Evolutionary conservation across 2,329 filamentous ascomycete genomes (phyloP).

Genomic region (Fusarium sp.): DNA sequence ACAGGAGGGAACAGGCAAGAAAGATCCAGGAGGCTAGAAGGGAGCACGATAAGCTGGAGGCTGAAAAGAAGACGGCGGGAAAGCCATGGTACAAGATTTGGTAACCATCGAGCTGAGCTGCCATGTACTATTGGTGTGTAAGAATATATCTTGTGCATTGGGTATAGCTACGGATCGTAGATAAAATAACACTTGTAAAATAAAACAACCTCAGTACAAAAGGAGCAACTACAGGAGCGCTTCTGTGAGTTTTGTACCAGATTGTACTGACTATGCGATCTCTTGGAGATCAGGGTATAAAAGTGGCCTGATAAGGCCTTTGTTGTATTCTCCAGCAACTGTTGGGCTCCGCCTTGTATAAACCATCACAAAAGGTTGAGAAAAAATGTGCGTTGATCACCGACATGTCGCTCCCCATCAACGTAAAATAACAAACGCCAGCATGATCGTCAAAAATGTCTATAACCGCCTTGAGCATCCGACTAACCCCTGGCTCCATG

Average conservation of each 20-base stretch:
- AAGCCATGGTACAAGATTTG: conserved; percentile 69
- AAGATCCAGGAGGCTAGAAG: conserved; percentile 59
- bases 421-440: conserved; percentile 32
- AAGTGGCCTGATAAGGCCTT: conserved; percentile 20
- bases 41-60: conserved; percentile 50
- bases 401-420: conserved; percentile 6
- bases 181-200: conserved; percentile 25
- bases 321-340: conserved; percentile 22
- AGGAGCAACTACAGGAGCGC: conserved; percentile 10
- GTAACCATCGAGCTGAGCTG: conserved; percentile 51
- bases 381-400: conserved; percentile 6
- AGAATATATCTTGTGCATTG: conserved; percentile 38
- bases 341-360: conserved; percentile 6
- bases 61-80: conserved; percentile 52
- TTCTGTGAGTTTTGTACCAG: conserved; percentile 8
- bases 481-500: not conserved
- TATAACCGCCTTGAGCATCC: conserved; percentile 3
- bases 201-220: not conserved
- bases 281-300: conserved; percentile 38
- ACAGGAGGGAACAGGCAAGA: conserved; percentile 61
- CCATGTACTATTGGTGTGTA: conserved; percentile 45
- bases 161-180: conserved; percentile 17
- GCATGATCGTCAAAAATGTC: conserved; percentile 15
- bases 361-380: conserved; percentile 10
- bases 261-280: conserved; percentile 19